Evolutionary conservation across 2,329 filamentous ascomycete genomes (phyloP), one percentile per base, ranked within the genome.

Genomic region (Phyllachora maydis): DNA sequence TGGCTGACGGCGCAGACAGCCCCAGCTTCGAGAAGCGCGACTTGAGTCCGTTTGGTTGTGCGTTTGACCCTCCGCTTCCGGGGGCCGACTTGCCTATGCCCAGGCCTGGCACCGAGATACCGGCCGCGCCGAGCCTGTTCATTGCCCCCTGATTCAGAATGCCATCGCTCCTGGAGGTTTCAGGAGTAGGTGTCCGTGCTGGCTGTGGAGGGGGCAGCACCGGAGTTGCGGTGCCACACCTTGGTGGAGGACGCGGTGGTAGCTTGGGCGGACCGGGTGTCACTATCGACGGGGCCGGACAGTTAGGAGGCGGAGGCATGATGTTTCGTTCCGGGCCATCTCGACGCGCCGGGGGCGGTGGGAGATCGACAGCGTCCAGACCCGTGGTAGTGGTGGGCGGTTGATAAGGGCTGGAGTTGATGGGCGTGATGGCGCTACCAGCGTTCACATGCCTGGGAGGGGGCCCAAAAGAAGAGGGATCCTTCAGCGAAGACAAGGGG

Each of bases 401-500:
- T n/a, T n/a, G n/a, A n/a, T n/a, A n/a, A n/a, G n/a, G n/a, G n/a
- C n/a, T n/a, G n/a, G n/a, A 16, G 23, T 28, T 11, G 12, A 32
- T 22, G 9, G 33, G 27, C 10, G 35, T 22, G 24, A 26, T 21
- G 22, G 35, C 23, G 17, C 32, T 33, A 15, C 32, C 26, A 14
- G 18, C 25, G 10, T 36, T 38, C 8, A 41, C 45, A 30, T 64
- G 74, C 36, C 66, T 83, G 1, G 82, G 82, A 14, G 82, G 82
- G 13, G 81, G 78, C 3, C 65, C 79, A 41, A 91, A 92, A 10
- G 67, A 63, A 1, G 65, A 45, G 1, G 79, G 82, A 40, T 92
- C 81, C 41, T 67, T 70, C 15, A 92, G 58, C 4, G 65, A 57
- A 6, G 67, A 56, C 20, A 90, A 50, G 2, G 82, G 81, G 10